Evolutionary conservation across 345 rosid genomes (phyloP).

Genomic region (Carallia brachiata): DNA sequence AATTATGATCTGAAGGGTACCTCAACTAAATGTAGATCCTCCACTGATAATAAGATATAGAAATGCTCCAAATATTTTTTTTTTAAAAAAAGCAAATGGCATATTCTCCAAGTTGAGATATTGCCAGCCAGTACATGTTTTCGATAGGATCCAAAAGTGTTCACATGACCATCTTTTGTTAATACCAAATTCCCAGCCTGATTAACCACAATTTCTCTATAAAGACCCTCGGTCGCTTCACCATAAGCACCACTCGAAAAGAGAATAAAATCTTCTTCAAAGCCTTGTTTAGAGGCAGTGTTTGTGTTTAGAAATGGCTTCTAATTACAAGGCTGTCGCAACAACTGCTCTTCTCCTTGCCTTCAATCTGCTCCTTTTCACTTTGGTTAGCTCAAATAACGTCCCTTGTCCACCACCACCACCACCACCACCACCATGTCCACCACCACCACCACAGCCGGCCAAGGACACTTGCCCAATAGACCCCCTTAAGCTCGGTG

Average conservation of each 20-base stretch:
- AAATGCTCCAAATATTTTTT: slow-evolving; percentile 13
- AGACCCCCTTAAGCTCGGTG: slow-evolving; percentile 22
- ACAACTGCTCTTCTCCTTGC: slow-evolving; percentile 11
- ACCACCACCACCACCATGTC: neutral
- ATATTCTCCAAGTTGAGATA: slow-evolving; percentile 15
- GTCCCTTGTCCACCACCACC: slow-evolving; percentile 12
- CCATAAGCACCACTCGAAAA: neutral
- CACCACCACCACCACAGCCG: slow-evolving; percentile 6
- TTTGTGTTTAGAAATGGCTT: slow-evolving; percentile 8
- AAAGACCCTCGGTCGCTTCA: neutral
- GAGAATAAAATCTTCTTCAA: neutral
- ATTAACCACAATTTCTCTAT: neutral
- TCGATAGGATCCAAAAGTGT: slow-evolving; percentile 9
- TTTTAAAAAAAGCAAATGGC: neutral
- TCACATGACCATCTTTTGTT: slow-evolving; percentile 12
- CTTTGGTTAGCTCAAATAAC: slow-evolving; percentile 10
- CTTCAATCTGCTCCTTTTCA: slow-evolving; percentile 14
- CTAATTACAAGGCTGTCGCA: slow-evolving; percentile 9
- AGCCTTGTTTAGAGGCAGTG: neutral
- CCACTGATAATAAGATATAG: neutral
- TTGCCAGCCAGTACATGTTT: slow-evolving; percentile 14
- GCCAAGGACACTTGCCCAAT: slow-evolving; percentile 11
- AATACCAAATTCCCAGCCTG: neutral
- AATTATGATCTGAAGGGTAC: neutral
- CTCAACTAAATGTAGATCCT: neutral